Percentiles rank a stretch among this genome's conserved stretches.
phyloP scores from a whole-genome alignment of 352 stramenopile species.

The Globisporangium parvum region DNA sequence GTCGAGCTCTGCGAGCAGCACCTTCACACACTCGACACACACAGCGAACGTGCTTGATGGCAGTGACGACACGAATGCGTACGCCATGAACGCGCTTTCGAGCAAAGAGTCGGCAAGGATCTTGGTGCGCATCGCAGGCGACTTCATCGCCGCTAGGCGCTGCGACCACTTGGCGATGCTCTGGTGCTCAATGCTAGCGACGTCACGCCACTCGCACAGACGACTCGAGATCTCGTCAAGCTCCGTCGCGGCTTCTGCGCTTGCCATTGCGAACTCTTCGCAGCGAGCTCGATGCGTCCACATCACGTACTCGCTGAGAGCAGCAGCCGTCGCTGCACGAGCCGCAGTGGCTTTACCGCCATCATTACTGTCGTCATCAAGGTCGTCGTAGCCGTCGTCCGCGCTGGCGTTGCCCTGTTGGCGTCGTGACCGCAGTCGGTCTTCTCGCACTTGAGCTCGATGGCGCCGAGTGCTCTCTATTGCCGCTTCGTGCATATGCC shows the following conservation, averaged over 20 bases:
- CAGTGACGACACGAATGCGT: slow-evolving; percentile 12
- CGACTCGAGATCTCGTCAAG: neutral
- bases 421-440: neutral
- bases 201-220: slow-evolving; percentile 6
- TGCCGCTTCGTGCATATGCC: no score
- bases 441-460: neutral
- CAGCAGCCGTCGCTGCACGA: neutral
- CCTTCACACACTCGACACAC: slow-evolving; percentile 2
- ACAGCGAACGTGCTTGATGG: neutral
- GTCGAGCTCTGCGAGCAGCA: slow-evolving; percentile 1
- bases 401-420: neutral
- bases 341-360: neutral
- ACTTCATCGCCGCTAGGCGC: neutral
- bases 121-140: neutral
- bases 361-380: neutral
- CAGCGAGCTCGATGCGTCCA: slow-evolving; percentile 11
- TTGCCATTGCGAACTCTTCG: slow-evolving; percentile 23
- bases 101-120: slow-evolving; percentile 7
- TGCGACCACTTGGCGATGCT: slow-evolving; percentile 1
- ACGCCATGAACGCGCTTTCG: slow-evolving; percentile 3
- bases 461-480: neutral
- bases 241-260: slow-evolving; percentile 11
- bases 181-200: neutral
- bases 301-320: neutral
- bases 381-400: neutral